Base-by-base conservation (phyloP, 768 basidiomycete species). In the Lactifluus subvellereus region DNA sequence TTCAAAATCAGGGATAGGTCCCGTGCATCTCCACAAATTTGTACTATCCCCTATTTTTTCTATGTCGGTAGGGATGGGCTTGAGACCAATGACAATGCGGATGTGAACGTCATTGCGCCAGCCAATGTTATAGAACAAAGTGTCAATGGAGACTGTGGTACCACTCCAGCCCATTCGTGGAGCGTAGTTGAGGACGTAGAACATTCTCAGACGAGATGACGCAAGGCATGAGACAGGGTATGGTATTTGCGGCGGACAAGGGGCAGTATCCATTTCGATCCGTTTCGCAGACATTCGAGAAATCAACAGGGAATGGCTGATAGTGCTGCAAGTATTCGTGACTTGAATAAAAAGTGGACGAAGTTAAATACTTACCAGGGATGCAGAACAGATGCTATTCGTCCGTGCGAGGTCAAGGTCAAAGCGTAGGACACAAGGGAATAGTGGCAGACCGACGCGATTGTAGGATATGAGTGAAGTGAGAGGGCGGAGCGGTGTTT, bases 51-150 rank as follows among this genome's bases (percentile, higher is more conserved):
- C 76, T 0, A 86, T 69, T 67, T 82, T 79, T 49, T 78, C 77
- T 33, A 93, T 87, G 13, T 80, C 80, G 0, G 91, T 93, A 38
- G 78, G 77, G 30, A 93, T 79, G 3, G 89, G 82, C 65, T 81
- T 84, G 62, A 78, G 73, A 35, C 87, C 91, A 66, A 94, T 78
- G 68, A 92, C 84, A 66, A 94, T 83, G 56, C 91, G 84, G 27
- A 92, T 82, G 62, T 80, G 84, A 42, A 88, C 79, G 59, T 73
- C 74, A 6, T 79, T 73, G 59, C 83, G 81, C 10, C 80, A 76
- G 35, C 74, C 74, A 14, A 76, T 54, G 64, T 78, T 78, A 67
- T 76, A 77, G 73, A 88, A 86, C 67, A 83, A 80, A 59, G 86
- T 81, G 67, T 81, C 79, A 66, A 88, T 84, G 40, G 82, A 78